A percentile compares a stretch with the other conserved stretches of the same genome.
Evolutionary conservation across 2,329 filamentous ascomycete species (phyloP).

Genomic region (Cladosporium oxysporum): DNA sequence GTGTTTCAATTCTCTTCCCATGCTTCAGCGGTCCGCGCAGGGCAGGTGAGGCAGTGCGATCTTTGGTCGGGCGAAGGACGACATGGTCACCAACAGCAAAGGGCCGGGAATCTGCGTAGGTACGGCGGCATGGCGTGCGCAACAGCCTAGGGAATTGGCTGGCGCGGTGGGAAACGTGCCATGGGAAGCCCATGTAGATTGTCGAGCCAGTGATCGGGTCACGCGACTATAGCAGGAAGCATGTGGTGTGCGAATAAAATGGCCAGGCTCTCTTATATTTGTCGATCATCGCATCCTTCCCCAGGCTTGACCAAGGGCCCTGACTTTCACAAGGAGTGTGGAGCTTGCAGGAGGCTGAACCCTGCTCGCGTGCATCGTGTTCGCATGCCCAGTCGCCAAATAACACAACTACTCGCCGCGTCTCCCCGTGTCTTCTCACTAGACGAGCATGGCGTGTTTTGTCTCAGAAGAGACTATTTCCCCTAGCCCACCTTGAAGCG

Average conservation of each 20-base stretch:
- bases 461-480: background rate
- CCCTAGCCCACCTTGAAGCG: background rate
- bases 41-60: constrained; percentile 39
- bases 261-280: constrained; percentile 9
- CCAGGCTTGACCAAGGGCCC: background rate
- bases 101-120: constrained; percentile 21
- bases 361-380: constrained; percentile 6
- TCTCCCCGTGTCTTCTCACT: background rate
- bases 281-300: constrained; percentile 9
- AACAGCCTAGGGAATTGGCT: constrained; percentile 5
- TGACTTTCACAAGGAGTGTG: constrained; percentile 1
- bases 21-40: constrained; percentile 43
- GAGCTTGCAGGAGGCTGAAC: background rate
- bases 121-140: constrained; percentile 5
- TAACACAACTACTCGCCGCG: background rate
- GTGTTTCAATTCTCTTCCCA: constrained; percentile 39
- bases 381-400: background rate
- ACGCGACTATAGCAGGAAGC: background rate
- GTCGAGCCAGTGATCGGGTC: background rate
- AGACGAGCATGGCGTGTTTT: constrained; percentile 8
- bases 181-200: constrained; percentile 15
- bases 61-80: constrained; percentile 44
- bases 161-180: constrained; percentile 6
- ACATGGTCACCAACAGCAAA: constrained; percentile 38
- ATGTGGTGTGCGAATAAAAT: background rate